Base-by-base conservation (phyloP, 2,329 filamentous ascomycete species). In the Cytospora piceae region DNA sequence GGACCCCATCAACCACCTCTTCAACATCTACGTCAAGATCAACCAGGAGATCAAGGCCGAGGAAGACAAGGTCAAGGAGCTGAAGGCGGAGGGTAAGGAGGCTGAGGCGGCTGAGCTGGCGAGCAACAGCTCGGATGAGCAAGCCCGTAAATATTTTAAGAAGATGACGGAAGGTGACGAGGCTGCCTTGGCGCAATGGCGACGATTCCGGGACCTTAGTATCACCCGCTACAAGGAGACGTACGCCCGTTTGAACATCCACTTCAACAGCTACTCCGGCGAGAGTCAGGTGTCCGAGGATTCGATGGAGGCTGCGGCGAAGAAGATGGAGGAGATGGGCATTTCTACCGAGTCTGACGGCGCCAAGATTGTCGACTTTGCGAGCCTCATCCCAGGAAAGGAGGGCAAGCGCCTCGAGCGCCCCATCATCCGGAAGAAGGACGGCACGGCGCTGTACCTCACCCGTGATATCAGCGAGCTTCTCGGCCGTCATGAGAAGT, bases 1-100 rank as follows among this genome's bases (percentile, higher is more conserved):
- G 57, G 91, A 94, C 72, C 91, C 92, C 15, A 93, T 94, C 73
- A 90, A 91, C 76, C 92, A 95, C 75, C 81, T 95, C 12, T 94
- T 90, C 76, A 87, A 93, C 72, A 88, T 95, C 60, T 95, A 94
- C 72, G 91, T 94, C 69, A 85, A 87, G 76, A 92, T 94, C 76
- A 93, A 90, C 77, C 79, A 79, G 66, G 87, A 92, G 58, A 84
- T 90, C 74, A 77, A 81, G 2, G 85, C 82, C 0, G 90, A 94
- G 79, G 89, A 90, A 70, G 89, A 90, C 69, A 75, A 83, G 66
- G 86, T 89, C 29, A 87, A 88, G 71, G 81, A 78, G 52, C 79
- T 83, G 69, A 84, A 85, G 73, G 79, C 81, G 49, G 81, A 80
- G 52, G 82, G 84, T 65, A 80, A 85, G 71, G 84, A 85, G 58